These are phyloP conservation scores for Vitellaria paradoxa DNA, from an alignment of 179 eudicot species.

Conservation along the genomic window DNA sequence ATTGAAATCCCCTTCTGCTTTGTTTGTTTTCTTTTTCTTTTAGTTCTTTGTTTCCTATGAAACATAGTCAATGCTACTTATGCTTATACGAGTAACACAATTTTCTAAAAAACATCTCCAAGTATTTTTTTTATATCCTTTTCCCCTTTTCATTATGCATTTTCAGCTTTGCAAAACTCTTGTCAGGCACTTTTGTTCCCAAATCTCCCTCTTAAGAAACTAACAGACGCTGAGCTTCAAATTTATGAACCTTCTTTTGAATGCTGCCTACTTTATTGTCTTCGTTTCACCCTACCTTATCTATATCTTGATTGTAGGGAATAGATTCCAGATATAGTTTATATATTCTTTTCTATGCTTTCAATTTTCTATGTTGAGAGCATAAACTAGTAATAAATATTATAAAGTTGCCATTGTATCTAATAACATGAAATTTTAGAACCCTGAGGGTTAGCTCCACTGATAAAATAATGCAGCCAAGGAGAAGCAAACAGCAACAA, in stretches of 20 bases:
- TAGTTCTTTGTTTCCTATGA: neutral
- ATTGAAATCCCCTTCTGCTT: neutral
- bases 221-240: neutral
- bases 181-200: neutral
- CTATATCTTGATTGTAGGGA: neutral
- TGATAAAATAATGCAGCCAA: too few relatives aligned
- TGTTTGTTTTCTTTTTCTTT: neutral
- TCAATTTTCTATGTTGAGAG: neutral
- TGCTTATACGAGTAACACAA: neutral
- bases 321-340: neutral
- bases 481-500: too few relatives aligned
- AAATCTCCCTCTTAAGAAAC: neutral
- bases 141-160: neutral
- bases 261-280: neutral
- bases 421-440: too few relatives aligned
- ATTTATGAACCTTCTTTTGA: neutral
- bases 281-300: neutral
- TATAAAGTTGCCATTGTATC: too few relatives aligned
- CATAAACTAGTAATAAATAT: too few relatives aligned
- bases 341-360: neutral
- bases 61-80: neutral
- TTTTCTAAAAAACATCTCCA: too few relatives aligned
- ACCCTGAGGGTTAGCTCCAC: too few relatives aligned
- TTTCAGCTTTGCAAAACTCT: conserved; percentile 11
- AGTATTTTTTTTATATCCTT: neutral